A percentile compares a stretch with the other conserved stretches of the same genome.
Evolutionary conservation across 257 asterid genomes (phyloP).

Genomic region (Fraxinus americana): DNA sequence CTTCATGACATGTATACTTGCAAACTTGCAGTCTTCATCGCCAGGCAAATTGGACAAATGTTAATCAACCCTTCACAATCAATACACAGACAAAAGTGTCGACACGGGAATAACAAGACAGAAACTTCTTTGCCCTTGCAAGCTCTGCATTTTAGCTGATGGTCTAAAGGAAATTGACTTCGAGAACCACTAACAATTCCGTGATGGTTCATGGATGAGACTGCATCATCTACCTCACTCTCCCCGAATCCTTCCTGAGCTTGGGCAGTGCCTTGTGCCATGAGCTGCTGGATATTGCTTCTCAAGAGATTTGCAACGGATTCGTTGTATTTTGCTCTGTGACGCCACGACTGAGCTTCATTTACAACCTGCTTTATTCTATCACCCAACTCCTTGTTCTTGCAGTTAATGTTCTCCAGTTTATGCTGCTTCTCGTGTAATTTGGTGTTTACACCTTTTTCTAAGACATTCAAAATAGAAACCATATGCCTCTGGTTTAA

Average conservation of each 20-base stretch:
- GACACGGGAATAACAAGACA: slow-evolving; percentile 58
- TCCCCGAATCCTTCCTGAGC: slow-evolving; percentile 78
- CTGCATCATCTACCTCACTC: slow-evolving; percentile 71
- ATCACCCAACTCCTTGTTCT: slow-evolving; percentile 65
- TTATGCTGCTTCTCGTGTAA: slow-evolving; percentile 62
- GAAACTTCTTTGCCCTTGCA: slow-evolving; percentile 50
- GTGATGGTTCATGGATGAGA: slow-evolving; percentile 51
- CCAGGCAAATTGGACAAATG: slow-evolving; percentile 68
- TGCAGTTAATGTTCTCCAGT: slow-evolving; percentile 53
- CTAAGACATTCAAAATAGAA: slow-evolving; percentile 48
- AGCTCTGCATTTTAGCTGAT: slow-evolving; percentile 46
- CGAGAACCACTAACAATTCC: slow-evolving; percentile 25
- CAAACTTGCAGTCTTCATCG: slow-evolving; percentile 69
- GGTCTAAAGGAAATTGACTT: slow-evolving; percentile 15
- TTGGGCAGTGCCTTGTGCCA: slow-evolving; percentile 48
- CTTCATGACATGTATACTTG: slow-evolving; percentile 58
- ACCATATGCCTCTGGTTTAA: slow-evolving; percentile 57
- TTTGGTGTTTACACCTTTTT: slow-evolving; percentile 46
- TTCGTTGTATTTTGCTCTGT: slow-evolving; percentile 71
- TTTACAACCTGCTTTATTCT: slow-evolving; percentile 58
- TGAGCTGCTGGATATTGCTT: slow-evolving; percentile 63
- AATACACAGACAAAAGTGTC: slow-evolving; percentile 67
- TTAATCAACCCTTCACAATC: slow-evolving; percentile 60
- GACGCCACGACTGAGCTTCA: slow-evolving; percentile 78
- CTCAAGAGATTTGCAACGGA: slow-evolving; percentile 52